Conservation (phyloP, 2,329 filamentous ascomycete species). For the Cladosporium sp. region DNA sequence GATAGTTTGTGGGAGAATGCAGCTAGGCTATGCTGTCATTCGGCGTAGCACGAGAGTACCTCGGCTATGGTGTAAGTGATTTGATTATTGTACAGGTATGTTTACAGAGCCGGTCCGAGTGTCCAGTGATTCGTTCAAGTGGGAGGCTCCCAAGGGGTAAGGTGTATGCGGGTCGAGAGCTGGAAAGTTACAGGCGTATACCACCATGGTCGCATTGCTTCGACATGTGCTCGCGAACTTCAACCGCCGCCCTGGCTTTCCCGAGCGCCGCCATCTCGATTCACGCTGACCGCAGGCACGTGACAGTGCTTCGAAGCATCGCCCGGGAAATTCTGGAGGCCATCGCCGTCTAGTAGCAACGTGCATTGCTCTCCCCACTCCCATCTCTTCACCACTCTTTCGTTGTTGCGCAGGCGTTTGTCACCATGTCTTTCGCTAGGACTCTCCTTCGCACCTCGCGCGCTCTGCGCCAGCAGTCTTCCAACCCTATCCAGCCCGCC, state of each 20-base stretch:
- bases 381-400: constrained; percentile 2
- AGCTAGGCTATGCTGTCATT: constrained; percentile 11
- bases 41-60: constrained; percentile 5
- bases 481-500: constrained; percentile 72
- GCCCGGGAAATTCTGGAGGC: neutral
- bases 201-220: too few species aligned
- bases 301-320: neutral
- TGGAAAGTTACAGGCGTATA: too few species aligned
- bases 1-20: constrained; percentile 1
- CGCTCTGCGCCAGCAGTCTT: constrained; percentile 64
- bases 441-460: constrained; percentile 80
- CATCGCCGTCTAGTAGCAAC: neutral
- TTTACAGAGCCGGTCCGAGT: too few species aligned
- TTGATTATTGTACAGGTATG: too few species aligned
- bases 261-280: neutral
- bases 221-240: neutral
- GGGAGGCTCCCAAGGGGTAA: too few species aligned
- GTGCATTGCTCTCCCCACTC: neutral
- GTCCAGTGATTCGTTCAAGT: too few species aligned
- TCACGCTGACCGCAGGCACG: neutral
- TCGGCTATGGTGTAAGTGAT: constrained; percentile 5
- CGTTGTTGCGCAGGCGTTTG: constrained; percentile 10
- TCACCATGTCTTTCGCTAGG: constrained; percentile 68
- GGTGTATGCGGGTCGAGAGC: too few species aligned
- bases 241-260: neutral